A percentile compares a stretch with the other conserved stretches of the same genome.
Evolutionary conservation across 306 rosid species (phyloP).

Genomic region (Castanea mollissima): DNA sequence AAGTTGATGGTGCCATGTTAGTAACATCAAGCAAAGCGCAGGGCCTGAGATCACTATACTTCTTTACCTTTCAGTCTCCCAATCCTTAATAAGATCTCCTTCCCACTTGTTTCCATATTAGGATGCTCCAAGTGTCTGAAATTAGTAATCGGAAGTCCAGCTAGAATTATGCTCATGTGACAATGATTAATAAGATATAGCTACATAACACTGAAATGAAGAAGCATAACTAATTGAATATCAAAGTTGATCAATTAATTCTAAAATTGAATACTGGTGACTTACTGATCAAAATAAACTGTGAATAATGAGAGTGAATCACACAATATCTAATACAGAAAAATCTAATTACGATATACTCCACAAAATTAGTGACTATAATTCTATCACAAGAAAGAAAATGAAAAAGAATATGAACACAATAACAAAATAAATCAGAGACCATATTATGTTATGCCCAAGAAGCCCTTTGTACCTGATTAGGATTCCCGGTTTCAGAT

Average conservation of each 20-base stretch:
- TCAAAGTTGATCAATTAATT: background rate
- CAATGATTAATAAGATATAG: background rate
- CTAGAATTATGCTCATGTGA: background rate
- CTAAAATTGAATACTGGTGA: background rate
- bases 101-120: background rate
- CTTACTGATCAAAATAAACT: background rate
- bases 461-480: no score
- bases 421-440: no score
- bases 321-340: background rate
- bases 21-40: conserved; percentile 28
- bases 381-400: no score
- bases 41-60: conserved; percentile 31
- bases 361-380: no score
- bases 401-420: no score
- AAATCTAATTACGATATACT: background rate
- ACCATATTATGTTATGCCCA: no score
- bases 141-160: background rate
- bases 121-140: background rate
- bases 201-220: background rate
- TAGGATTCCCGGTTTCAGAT: no score
- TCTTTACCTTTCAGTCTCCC: background rate
- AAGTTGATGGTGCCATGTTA: conserved; percentile 1
- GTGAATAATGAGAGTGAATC: background rate
- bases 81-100: background rate
- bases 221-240: background rate